Percentiles rank a stretch among this genome's conserved stretches.
Conservation (phyloP, 73 alveolate species). For the Paramecium tetraurelia region DNA sequence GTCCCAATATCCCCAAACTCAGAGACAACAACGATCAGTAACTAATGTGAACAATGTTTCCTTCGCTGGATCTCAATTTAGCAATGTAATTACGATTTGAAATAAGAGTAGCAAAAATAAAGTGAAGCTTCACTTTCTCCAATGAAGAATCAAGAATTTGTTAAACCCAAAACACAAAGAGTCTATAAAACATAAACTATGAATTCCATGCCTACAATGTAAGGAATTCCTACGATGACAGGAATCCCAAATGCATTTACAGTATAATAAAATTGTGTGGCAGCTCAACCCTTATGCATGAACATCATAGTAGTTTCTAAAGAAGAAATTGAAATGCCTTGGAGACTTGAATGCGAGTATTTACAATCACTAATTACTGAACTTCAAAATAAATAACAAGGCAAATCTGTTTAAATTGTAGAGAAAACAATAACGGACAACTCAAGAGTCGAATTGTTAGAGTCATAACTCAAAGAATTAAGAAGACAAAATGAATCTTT, state of each 20-base stretch:
- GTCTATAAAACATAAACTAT: not conserved
- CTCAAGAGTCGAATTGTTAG: not conserved
- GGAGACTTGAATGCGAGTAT: constrained; percentile 33
- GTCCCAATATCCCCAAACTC: not conserved
- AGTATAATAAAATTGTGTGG: not conserved
- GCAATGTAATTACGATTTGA: not conserved
- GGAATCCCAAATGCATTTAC: not conserved
- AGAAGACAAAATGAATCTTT: not conserved
- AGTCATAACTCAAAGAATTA: not conserved
- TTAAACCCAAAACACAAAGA: not conserved
- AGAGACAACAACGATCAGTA: not conserved
- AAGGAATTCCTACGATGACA: not conserved
- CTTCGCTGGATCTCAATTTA: not conserved
- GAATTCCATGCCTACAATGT: not conserved
- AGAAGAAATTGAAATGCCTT: constrained; percentile 31
- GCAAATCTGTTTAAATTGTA: not conserved
- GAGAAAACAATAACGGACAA: not conserved
- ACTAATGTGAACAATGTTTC: not conserved
- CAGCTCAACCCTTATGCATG: not conserved
- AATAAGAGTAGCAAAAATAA: not conserved
- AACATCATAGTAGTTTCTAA: constrained; percentile 3
- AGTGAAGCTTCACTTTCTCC: not conserved
- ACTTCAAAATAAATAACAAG: not conserved
- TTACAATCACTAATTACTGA: not conserved
- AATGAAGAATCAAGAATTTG: not conserved